Conservation (phyloP, 148 eudicot genomes). For the Fallopia convolvulus region DNA sequence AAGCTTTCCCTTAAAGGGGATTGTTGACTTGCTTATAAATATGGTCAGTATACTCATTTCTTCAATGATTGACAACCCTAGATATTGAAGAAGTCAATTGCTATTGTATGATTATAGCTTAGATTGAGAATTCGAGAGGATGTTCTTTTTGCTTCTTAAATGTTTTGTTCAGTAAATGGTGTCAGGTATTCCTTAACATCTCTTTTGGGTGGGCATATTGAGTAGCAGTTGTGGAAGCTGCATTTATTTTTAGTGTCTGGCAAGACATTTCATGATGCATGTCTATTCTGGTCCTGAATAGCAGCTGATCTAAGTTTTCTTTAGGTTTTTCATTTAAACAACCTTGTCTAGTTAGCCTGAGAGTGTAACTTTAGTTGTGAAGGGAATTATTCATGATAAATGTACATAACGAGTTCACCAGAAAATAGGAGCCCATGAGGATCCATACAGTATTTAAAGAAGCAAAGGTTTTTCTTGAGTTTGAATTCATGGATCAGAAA, state of each 20-base stretch:
- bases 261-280: neutral
- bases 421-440: neutral
- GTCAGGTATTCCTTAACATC: neutral
- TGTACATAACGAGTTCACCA: conserved; percentile 10
- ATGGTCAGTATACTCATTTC: neutral
- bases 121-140: neutral
- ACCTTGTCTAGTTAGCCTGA: neutral
- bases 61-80: neutral
- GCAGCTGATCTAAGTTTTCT: too few species aligned
- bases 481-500: conserved; percentile 9
- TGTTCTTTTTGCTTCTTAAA: neutral
- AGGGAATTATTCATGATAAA: conserved; percentile 1
- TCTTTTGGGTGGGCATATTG: neutral
- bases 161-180: neutral
- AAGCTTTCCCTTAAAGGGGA: neutral
- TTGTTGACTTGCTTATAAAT: neutral
- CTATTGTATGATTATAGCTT: neutral
- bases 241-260: neutral
- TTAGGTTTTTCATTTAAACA: neutral
- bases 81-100: neutral
- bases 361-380: neutral
- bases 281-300: too few species aligned
- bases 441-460: neutral
- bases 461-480: neutral
- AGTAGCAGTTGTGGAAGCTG: neutral